Percentiles rank a stretch among this genome's conserved stretches.
These are phyloP conservation scores for Pleurotus giganteus DNA, from an alignment of 768 basidiomycete species.

Conservation along the genomic window DNA sequence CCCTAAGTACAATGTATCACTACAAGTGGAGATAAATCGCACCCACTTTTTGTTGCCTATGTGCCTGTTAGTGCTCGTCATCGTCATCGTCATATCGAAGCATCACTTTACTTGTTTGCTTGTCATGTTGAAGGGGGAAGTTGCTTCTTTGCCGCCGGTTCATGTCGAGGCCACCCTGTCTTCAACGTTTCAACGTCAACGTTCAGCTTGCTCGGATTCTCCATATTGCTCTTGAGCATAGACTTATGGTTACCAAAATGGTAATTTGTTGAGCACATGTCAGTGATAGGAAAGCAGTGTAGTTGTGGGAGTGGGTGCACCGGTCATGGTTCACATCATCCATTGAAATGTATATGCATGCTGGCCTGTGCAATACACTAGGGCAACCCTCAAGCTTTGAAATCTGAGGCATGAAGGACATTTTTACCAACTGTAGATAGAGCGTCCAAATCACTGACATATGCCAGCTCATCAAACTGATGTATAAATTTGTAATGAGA, in stretches of 20 bases:
- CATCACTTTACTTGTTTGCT: background rate
- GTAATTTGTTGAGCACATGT: too few species aligned
- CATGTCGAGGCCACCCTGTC: background rate
- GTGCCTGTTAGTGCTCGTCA: too few species aligned
- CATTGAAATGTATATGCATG: background rate
- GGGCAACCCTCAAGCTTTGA: too few species aligned
- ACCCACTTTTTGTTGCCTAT: too few species aligned
- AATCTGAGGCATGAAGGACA: too few species aligned
- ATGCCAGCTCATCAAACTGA: background rate
- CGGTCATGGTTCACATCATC: background rate
- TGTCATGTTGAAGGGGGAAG: background rate
- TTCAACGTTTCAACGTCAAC: background rate
- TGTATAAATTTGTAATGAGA: background rate
- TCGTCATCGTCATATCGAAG: background rate
- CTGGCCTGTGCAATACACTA: too few species aligned
- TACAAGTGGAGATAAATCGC: too few species aligned
- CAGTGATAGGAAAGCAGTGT: too few species aligned
- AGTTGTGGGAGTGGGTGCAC: too few species aligned
- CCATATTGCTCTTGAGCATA: background rate
- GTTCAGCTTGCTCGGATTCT: background rate
- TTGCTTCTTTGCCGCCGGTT: constrained; percentile 6
- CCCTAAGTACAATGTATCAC: constrained; percentile 18
- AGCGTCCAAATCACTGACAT: too few species aligned
- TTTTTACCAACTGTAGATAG: too few species aligned
- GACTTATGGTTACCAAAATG: too few species aligned